A percentile compares a stretch with the other conserved stretches of the same genome.
Conservation (phyloP, 2,329 filamentous ascomycete species). For the Apiospora rasikravindrae region DNA sequence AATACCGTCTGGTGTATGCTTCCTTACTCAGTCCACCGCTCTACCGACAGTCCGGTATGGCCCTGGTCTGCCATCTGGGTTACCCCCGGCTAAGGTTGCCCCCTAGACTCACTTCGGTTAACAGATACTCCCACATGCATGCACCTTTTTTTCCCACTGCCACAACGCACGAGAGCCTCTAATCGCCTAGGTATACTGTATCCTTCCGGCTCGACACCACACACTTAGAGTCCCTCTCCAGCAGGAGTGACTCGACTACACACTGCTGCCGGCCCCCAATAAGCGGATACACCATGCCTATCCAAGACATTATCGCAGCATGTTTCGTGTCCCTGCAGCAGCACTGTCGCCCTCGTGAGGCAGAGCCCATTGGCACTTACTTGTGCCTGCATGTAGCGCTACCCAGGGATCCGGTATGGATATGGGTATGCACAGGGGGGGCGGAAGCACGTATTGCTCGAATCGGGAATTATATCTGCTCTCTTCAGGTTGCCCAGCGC, state of each 20-base stretch:
- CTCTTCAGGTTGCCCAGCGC: background rate
- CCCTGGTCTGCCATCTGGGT: background rate
- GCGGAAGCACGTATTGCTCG: background rate
- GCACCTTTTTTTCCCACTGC: background rate
- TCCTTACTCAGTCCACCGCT: background rate
- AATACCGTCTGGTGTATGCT: background rate
- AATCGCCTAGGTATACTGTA: background rate
- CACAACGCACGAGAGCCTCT: background rate
- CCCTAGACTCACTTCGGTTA: conserved; percentile 4
- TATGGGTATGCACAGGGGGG: background rate
- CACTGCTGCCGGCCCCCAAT: background rate
- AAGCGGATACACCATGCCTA: conserved; percentile 5
- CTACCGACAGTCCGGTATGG: conserved; percentile 15
- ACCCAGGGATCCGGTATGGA: background rate
- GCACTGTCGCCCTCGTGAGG: background rate
- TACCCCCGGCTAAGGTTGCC: background rate
- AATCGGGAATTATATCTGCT: conserved; percentile 9
- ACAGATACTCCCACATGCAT: background rate
- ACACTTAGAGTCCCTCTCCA: background rate
- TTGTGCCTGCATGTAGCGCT: background rate
- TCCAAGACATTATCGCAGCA: background rate
- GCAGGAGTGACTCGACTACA: background rate
- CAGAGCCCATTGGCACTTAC: background rate
- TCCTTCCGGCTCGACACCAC: background rate
- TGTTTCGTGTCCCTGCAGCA: conserved; percentile 3